Evolutionary conservation across 768 basidiomycete genomes (phyloP).

Genomic region (Coprinellus aureogranulatus): DNA sequence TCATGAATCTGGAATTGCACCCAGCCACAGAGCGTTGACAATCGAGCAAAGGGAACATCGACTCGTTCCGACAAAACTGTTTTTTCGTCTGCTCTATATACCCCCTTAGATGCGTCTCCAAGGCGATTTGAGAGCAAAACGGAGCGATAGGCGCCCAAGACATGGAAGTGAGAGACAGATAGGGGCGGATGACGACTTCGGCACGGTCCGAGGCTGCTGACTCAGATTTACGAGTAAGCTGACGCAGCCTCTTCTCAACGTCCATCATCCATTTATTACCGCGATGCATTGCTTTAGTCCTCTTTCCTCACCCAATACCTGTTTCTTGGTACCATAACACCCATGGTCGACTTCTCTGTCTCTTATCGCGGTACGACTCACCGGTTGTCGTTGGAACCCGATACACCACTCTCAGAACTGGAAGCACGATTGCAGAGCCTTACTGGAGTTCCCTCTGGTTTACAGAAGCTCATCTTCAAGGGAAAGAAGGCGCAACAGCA

Average conservation of each 20-base stretch:
- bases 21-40: too few relatives aligned
- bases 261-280: not conserved
- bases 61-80: too few relatives aligned
- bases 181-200: not conserved
- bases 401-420: slow-evolving; percentile 51
- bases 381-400: slow-evolving; percentile 44
- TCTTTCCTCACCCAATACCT: not conserved
- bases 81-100: too few relatives aligned
- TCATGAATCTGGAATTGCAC: too few relatives aligned
- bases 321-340: too few relatives aligned
- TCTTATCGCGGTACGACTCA: slow-evolving; percentile 49
- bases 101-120: too few relatives aligned
- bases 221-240: not conserved
- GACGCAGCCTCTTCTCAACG: not conserved
- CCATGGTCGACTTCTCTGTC: slow-evolving; percentile 26
- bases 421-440: slow-evolving; percentile 56
- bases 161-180: not conserved
- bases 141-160: not conserved
- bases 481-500: slow-evolving; percentile 50
- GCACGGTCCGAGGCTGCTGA: not conserved
- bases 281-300: not conserved
- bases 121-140: too few relatives aligned
- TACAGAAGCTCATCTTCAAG: slow-evolving; percentile 74
- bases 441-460: slow-evolving; percentile 59
- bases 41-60: too few relatives aligned